Evolutionary conservation across 2,329 filamentous ascomycete genomes (phyloP), one percentile per base, ranked within the genome.

Genomic region (Phialocephala sp.): DNA sequence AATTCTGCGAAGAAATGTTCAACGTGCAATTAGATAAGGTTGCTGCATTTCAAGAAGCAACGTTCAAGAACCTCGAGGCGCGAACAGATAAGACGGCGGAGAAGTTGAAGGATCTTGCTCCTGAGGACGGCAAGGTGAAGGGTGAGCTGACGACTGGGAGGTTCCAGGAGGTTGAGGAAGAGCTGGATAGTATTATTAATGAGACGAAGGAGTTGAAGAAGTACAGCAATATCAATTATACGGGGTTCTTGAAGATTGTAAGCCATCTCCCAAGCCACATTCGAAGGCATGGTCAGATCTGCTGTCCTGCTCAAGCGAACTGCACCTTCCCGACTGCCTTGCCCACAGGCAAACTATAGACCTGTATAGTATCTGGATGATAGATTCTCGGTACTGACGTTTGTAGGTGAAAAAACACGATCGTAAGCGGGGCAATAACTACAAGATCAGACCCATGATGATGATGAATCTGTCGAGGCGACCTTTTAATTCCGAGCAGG

Each of bases 21-120:
- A 97, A 97, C 76, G 89, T 91, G 35, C 93, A 99, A 82, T 85
- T 99, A 70, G 94, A 98, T 75, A 98, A 97, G 81, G 94, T 98
- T 68, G 91, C 94, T 76, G 82, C 86, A 61, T 98, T 98, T 80
- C 95, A 98, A 79, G 86, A 89, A 68, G 85, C 91, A 71, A 93
- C 88, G n/a, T 89, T 92, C 73, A 86, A 80, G 66, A 76, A 76
- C 60, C 80, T 90, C 27, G 84, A 84, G 69, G 77, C 84, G 57
- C 82, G 85, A 36, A 82, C 84, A 67, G 86, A 88, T 57, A 77
- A 79, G 50, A 81, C 82, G 35, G 87, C 88, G 68, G 84, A 92
- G 75, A 89, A 91, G 80, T 86, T 99, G 71, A 89, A 90, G 75
- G 92, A 97, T 64, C 85, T 95, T 64, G 85, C 90, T n/a, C 85